Evolutionary conservation across 2,329 filamentous ascomycete genomes (phyloP).

Genomic region (Blumeriella jaapii): DNA sequence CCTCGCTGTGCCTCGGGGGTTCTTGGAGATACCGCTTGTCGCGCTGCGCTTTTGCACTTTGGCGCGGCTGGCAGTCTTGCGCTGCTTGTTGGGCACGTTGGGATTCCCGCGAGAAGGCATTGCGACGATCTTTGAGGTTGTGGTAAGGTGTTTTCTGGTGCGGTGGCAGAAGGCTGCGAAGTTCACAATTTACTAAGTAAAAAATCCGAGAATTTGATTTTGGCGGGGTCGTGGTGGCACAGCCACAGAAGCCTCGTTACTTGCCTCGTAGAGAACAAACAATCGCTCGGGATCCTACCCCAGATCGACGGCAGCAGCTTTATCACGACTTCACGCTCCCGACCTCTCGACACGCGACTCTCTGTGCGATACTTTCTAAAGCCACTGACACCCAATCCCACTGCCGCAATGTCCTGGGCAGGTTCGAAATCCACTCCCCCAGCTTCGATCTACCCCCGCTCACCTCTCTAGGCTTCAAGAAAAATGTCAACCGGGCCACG

Average conservation of each 20-base stretch:
- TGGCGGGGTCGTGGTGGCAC: neutral
- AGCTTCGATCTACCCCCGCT: slow-evolving; percentile 11
- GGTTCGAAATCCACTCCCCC: slow-evolving; percentile 26
- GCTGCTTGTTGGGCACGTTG: slow-evolving; percentile 27
- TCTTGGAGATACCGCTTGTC: slow-evolving; percentile 22
- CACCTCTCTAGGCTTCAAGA: slow-evolving; percentile 60
- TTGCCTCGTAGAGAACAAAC: too few species aligned
- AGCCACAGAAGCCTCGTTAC: slow-evolving; percentile 6
- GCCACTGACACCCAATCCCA: neutral
- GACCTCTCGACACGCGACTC: too few species aligned
- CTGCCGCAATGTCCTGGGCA: slow-evolving; percentile 36
- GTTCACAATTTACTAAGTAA: too few species aligned
- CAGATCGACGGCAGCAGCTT: too few species aligned
- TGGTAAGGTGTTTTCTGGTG: slow-evolving; percentile 2
- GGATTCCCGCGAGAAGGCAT: slow-evolving; percentile 28
- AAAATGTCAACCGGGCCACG: slow-evolving; percentile 96
- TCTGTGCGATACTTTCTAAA: too few species aligned
- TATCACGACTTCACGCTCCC: too few species aligned
- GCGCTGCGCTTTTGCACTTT: slow-evolving; percentile 26
- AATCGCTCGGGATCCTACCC: too few species aligned
- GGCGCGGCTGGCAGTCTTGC: slow-evolving; percentile 21
- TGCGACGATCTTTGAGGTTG: slow-evolving; percentile 6
- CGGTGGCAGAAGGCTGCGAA: slow-evolving; percentile 2
- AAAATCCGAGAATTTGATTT: too few species aligned
- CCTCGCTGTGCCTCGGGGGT: slow-evolving; percentile 22